These are phyloP conservation scores for Elsinoe arachidis DNA, from an alignment of 2,329 filamentous ascomycete species.

Conservation along the genomic window DNA sequence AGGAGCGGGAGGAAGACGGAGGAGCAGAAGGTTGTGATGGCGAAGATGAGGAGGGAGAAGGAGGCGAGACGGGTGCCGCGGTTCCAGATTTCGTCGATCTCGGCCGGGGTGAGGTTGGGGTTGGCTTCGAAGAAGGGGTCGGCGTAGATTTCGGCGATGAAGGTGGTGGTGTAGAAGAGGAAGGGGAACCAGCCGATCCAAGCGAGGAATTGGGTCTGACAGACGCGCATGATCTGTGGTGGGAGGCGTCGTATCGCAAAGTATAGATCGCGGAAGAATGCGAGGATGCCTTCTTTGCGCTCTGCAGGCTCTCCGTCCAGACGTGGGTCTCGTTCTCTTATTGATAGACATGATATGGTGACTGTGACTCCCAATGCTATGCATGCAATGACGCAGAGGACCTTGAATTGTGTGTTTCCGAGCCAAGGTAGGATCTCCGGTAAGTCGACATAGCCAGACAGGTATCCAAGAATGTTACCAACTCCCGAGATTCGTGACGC, in stretches of 20 bases:
- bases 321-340: constrained; percentile 73
- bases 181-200: constrained; percentile 90
- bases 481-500: constrained; percentile 77
- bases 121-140: constrained; percentile 71
- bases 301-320: constrained; percentile 55
- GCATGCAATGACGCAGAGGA: constrained; percentile 77
- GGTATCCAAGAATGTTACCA: constrained; percentile 84
- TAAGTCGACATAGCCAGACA: constrained; percentile 76
- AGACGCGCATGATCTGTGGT: constrained; percentile 73
- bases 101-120: constrained; percentile 64
- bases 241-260: constrained; percentile 70
- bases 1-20: constrained; percentile 81
- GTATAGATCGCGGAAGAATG: constrained; percentile 73
- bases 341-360: constrained; percentile 56
- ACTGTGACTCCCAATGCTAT: constrained; percentile 63
- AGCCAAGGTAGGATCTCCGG: constrained; percentile 68
- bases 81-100: constrained; percentile 76
- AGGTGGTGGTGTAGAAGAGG: constrained; percentile 89
- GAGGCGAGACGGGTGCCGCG: constrained; percentile 78
- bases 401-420: constrained; percentile 84
- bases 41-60: constrained; percentile 80
- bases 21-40: constrained; percentile 70
- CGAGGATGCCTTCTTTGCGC: constrained; percentile 56
- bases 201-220: constrained; percentile 55
- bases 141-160: constrained; percentile 85